Evolutionary conservation across 148 eudicot genomes (phyloP).

Genomic region (Amaranthus palmeri): DNA sequence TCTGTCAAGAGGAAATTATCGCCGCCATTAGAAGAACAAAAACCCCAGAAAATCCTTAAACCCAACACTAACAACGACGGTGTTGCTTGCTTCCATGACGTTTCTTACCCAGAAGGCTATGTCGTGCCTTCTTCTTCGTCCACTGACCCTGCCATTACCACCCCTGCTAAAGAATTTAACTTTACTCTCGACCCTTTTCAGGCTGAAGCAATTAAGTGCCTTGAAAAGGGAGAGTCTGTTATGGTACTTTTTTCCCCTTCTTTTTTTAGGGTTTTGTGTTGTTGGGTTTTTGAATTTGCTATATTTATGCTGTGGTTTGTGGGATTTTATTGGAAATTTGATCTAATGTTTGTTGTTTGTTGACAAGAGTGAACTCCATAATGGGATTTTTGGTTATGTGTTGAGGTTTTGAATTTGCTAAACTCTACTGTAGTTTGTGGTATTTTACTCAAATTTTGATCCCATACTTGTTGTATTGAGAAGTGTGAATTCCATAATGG

Average conservation of each 20-base stretch:
- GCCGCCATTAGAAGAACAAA: too few species aligned
- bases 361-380: not conserved
- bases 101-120: slow-evolving; percentile 79
- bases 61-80: slow-evolving; percentile 4
- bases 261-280: not conserved
- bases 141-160: not conserved
- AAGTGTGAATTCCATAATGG: too few species aligned
- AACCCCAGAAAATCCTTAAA: too few species aligned
- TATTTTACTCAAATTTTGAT: not conserved
- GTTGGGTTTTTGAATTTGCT: not conserved
- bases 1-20: too few species aligned
- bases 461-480: too few species aligned
- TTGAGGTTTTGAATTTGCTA: not conserved
- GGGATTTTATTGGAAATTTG: not conserved
- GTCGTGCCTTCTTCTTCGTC: slow-evolving; percentile 21
- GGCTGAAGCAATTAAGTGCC: slow-evolving; percentile 82
- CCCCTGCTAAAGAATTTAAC: slow-evolving; percentile 82
- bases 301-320: not conserved
- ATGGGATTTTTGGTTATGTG: not conserved
- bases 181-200: slow-evolving; percentile 90
- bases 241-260: slow-evolving; percentile 45
- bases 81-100: slow-evolving; percentile 83
- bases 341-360: not conserved
- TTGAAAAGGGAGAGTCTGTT: slow-evolving; percentile 78
- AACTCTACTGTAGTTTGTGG: not conserved